Base-by-base conservation (phyloP, 202 grass and related monocot species). In the Zizania palustris region DNA sequence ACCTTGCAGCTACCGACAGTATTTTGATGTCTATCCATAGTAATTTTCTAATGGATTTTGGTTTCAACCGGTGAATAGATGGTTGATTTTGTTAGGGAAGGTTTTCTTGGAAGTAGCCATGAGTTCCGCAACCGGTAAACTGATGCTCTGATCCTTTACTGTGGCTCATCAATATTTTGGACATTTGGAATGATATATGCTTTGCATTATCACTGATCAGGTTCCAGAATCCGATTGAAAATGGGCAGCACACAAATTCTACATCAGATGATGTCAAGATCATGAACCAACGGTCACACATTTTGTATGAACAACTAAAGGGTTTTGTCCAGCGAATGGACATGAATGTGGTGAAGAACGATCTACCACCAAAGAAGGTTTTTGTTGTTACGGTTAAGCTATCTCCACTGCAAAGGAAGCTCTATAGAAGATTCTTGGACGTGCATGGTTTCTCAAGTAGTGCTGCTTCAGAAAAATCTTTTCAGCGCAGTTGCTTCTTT, bases 51-150 rank as follows among this genome's bases (percentile, higher is more conserved):
- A 77, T 80, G 7, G 16, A 39, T 70, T 76, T 73, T 88, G 37
- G n/a, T 93, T 78, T 84, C 60, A 37, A 85, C 78, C 76, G 66
- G 38, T 83, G 57, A 68, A 80, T 74, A 98, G 96, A 98, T 98
- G 96, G 91, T 98, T 90, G 96, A 98, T 87, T 98, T 98, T 92
- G 96, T 98, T 48, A 95, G 96, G 85, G 91, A 95, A 86, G 96
- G 96, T 56, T 95, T 87, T 88, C 96, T 98, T 72, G 96, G 96
- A 69, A 98, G 83, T 64, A 95, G 91, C 78, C 92, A 95, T 81
- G 96, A 98, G 76, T 98, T 98, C 59, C 84, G 96, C 42, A 98
- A 98, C 73, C 87, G 96, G 96, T 98, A 85, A 85, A 19, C 21
- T 43, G 33, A 60, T 60, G 16, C 45, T 72, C 62, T 60, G 53